Percentiles rank a stretch among this genome's conserved stretches.
Conservation (phyloP, 208 protist genomes). For the Wallacemonas sp. region DNA sequence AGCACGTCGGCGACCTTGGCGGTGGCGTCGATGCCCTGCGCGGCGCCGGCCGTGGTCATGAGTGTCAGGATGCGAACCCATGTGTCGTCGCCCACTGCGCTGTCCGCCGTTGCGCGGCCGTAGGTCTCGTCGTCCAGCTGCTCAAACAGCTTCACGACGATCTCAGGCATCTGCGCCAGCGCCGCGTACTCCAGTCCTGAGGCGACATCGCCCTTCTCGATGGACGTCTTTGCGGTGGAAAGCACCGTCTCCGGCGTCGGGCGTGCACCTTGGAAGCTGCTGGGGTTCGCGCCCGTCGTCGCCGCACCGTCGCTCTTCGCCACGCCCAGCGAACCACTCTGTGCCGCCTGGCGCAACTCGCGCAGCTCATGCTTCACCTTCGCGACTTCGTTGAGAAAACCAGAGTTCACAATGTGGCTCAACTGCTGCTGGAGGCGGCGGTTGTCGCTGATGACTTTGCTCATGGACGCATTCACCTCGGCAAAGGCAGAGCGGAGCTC, state of each 20-base stretch:
- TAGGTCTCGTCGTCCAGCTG: conserved; percentile 17
- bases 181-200: conserved; percentile 38
- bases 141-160: conserved; percentile 27
- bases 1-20: conserved; percentile 47
- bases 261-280: conserved; percentile 18
- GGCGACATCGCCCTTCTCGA: conserved; percentile 22
- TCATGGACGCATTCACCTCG: conserved; percentile 42
- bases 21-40: conserved; percentile 27
- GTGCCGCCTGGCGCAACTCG: conserved; percentile 39
- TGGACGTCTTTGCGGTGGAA: conserved; percentile 35
- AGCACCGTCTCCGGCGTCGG: conserved; percentile 66
- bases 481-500: conserved; percentile 58
- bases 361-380: conserved; percentile 46
- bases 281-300: conserved; percentile 6
- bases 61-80: conserved; percentile 53
- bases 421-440: conserved; percentile 50
- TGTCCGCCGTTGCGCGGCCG: conserved; percentile 14
- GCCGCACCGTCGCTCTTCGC: neutral
- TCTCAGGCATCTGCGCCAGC: conserved; percentile 19
- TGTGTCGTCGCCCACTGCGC: conserved; percentile 28
- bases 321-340: conserved; percentile 8
- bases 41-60: conserved; percentile 26
- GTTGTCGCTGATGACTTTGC: conserved; percentile 61
- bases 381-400: conserved; percentile 29
- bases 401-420: conserved; percentile 47